Evolutionary conservation across 768 basidiomycete genomes (phyloP).

Genomic region (Mycena leptocephala): DNA sequence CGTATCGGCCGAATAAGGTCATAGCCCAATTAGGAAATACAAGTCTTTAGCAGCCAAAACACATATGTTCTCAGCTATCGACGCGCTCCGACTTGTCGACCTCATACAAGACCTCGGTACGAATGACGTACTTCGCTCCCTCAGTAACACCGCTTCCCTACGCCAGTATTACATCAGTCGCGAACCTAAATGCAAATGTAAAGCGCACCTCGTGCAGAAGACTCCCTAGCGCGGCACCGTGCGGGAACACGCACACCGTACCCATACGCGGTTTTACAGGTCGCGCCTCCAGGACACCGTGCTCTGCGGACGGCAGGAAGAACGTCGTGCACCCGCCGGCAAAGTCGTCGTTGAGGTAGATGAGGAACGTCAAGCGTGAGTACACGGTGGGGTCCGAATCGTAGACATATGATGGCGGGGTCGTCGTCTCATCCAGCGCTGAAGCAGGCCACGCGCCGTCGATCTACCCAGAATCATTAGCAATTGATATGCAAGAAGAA

Average conservation of each 20-base stretch:
- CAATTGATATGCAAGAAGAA: neutral
- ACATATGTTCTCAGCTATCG: slow-evolving; percentile 29
- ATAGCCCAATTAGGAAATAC: neutral
- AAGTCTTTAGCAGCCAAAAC: too few relatives aligned
- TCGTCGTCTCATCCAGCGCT: slow-evolving; percentile 56
- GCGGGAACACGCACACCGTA: slow-evolving; percentile 67
- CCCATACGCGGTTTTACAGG: slow-evolving; percentile 66
- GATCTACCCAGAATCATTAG: slow-evolving; percentile 46
- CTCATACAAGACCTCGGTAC: slow-evolving; percentile 58
- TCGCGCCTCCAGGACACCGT: slow-evolving; percentile 63
- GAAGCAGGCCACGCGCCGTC: slow-evolving; percentile 72
- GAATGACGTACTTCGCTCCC: slow-evolving; percentile 58
- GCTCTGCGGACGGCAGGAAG: slow-evolving; percentile 62
- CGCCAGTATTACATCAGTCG: neutral
- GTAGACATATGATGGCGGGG: slow-evolving; percentile 62
- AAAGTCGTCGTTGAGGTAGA: slow-evolving; percentile 68
- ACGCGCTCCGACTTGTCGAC: slow-evolving; percentile 54
- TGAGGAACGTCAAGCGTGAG: slow-evolving; percentile 65
- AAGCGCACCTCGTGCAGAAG: slow-evolving; percentile 51
- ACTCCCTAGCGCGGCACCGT: slow-evolving; percentile 54
- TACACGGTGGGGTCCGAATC: slow-evolving; percentile 65
- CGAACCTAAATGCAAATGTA: neutral
- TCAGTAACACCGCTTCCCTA: slow-evolving; percentile 54
- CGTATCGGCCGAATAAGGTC: neutral
- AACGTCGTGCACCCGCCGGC: slow-evolving; percentile 68